Base-by-base conservation (phyloP, 345 rosid genomes). In the Lepidium africanum region DNA sequence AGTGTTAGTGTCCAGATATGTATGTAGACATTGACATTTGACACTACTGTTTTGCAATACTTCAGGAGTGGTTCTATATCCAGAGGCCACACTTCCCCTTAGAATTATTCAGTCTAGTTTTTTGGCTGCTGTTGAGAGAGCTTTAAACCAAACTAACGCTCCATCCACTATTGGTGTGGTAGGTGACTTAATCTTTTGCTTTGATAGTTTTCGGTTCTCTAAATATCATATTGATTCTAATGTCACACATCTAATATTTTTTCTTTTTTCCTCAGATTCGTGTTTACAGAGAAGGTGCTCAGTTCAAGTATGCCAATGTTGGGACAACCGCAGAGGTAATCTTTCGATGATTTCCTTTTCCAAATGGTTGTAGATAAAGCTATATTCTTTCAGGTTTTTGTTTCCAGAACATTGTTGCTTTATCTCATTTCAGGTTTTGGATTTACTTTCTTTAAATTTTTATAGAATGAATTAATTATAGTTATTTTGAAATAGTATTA, bases 251-350 rank as follows among this genome's bases (percentile, higher is more conserved):
- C 11, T 19, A 7, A 67, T 0, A 7, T 9, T 12, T 37, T 35
- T 75, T 50, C 16, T 56, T 27, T 55, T 33, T 68, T 81, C 42
- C 77, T 37, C 76, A 94, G 99, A 78, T 94, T 74, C 90, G 72
- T 79, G 83, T 80, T 59, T 83, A 67, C 69, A 65, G 80, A 59
- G 85, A 85, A 74, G 79, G 63, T 74, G 9, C 74, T 42, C 81
- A 61, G 47, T 45, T 67, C 52, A 89, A 69, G 70, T 83, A 85
- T 76, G 83, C 95, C 37, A 79, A 70, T 14, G 78, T 83, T 10
- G 99, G 99, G 63, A 94, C 99, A 72, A 94, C 96, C 25, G 99
- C 97, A 21, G 99, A 91, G 96, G 99, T 94, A 76, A 46, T 12
- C 16, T 55, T 68, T 39, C 49, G 62, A 39, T 46, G 47, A 10